phyloP scores from a whole-genome alignment of 2,329 filamentous ascomycete genomes.

The Ceratocystis cacaofunesta region DNA sequence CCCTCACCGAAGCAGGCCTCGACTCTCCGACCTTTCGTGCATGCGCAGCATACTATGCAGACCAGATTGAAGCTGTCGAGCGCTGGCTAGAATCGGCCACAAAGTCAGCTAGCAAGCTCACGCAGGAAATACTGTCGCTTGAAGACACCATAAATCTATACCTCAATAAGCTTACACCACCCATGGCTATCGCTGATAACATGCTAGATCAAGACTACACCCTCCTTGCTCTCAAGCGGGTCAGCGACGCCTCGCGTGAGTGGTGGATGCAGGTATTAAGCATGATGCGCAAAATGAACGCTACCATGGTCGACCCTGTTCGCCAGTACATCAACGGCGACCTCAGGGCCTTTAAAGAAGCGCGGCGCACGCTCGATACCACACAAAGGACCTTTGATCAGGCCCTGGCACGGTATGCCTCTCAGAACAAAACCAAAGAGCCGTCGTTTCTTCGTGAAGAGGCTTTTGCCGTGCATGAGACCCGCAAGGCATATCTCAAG shows the following conservation, averaged over 20 bases:
- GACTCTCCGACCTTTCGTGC: constrained; percentile 94
- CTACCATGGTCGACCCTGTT: constrained; percentile 66
- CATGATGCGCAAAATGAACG: constrained; percentile 64
- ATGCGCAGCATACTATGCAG: constrained; percentile 69
- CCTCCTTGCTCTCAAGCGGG: constrained; percentile 66
- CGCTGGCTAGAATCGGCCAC: constrained; percentile 65
- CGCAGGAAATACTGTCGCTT: constrained; percentile 52
- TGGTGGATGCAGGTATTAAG: constrained; percentile 68
- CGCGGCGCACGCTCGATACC: constrained; percentile 57
- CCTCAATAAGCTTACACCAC: constrained; percentile 60
- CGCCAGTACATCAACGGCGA: constrained; percentile 64
- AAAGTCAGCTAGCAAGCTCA: constrained; percentile 38
- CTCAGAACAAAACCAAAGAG: constrained; percentile 86
- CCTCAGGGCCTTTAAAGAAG: constrained; percentile 73
- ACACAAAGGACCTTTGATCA: constrained; percentile 75
- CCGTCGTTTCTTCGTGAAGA: constrained; percentile 82
- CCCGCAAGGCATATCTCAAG: constrained; percentile 76
- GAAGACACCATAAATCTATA: constrained; percentile 69
- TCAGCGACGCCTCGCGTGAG: constrained; percentile 73
- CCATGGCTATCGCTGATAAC: constrained; percentile 59
- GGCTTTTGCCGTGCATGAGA: constrained; percentile 88
- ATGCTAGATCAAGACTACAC: constrained; percentile 93
- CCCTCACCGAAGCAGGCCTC: constrained; percentile 84
- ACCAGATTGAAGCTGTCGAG: constrained; percentile 83
- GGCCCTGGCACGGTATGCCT: constrained; percentile 64